A percentile compares a stretch with the other conserved stretches of the same genome.
phyloP scores from a whole-genome alignment of 257 asterid species.

The Nicotiana knightiana region DNA sequence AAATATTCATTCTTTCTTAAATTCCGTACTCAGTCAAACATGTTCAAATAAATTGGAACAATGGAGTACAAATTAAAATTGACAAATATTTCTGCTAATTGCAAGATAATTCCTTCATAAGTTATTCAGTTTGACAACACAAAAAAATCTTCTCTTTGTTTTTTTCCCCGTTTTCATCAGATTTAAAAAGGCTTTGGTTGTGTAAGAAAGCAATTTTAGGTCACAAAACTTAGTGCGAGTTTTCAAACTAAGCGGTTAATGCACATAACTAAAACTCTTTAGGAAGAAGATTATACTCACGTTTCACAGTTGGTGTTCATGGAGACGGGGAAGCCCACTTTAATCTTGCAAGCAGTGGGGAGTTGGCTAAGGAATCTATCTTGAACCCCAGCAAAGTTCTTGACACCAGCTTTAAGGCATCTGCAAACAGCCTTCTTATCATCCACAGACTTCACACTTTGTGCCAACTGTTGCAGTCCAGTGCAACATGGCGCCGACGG shows the following conservation, averaged over 20 bases:
- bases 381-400: constrained; percentile 45
- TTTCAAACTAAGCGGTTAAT: too few relatives aligned
- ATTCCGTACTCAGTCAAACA: too few relatives aligned
- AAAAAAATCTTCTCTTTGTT: too few relatives aligned
- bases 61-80: not conserved
- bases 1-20: too few relatives aligned
- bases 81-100: too few relatives aligned
- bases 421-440: constrained; percentile 55
- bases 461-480: constrained; percentile 38
- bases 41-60: too few relatives aligned
- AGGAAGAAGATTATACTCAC: constrained; percentile 14
- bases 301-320: constrained; percentile 44
- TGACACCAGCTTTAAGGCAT: constrained; percentile 54
- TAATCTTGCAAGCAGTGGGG: constrained; percentile 44
- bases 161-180: too few relatives aligned
- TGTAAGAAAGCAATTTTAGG: not conserved
- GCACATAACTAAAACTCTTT: too few relatives aligned
- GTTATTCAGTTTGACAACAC: too few relatives aligned
- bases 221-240: too few relatives aligned
- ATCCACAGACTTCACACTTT: constrained; percentile 31
- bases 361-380: constrained; percentile 48
- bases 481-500: constrained; percentile 43
- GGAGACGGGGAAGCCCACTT: constrained; percentile 58
- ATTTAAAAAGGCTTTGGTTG: too few relatives aligned
- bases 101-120: too few relatives aligned